Conservation (phyloP, 257 asterid genomes). For the Linderniella brevidens region DNA sequence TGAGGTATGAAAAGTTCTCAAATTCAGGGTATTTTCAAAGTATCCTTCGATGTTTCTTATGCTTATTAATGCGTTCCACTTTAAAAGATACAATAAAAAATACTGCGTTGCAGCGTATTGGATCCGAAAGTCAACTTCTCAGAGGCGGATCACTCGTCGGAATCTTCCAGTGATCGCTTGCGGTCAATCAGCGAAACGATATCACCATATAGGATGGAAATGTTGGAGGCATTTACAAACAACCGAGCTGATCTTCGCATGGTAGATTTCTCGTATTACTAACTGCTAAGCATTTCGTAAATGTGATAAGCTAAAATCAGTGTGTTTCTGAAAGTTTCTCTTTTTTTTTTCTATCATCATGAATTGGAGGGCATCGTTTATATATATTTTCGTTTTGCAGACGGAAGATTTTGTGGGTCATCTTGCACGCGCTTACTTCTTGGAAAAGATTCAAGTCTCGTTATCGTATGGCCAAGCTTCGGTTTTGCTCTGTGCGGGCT, state of each 20-base stretch:
- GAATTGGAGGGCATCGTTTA: background rate
- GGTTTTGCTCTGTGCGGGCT: conserved; percentile 71
- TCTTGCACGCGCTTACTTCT: conserved; percentile 50
- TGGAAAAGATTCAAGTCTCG: conserved; percentile 71
- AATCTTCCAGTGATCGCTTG: conserved; percentile 28
- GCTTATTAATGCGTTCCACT: too few species aligned
- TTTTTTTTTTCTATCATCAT: conserved; percentile 2
- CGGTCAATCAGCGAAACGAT: conserved; percentile 31
- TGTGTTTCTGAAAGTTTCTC: background rate
- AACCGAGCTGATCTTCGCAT: conserved; percentile 44
- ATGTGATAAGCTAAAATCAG: background rate
- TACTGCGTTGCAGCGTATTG: conserved; percentile 71
- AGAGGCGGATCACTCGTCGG: conserved; percentile 21
- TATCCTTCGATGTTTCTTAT: background rate
- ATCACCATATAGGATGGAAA: conserved; percentile 40
- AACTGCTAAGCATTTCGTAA: background rate
- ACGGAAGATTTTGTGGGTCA: conserved; percentile 33
- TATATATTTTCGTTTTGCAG: conserved; percentile 24
- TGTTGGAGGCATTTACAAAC: conserved; percentile 64
- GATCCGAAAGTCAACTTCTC: conserved; percentile 71
- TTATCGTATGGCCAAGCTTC: conserved; percentile 70
- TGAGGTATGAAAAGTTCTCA: conserved; percentile 41
- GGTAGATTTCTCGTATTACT: conserved; percentile 24
- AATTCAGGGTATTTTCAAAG: conserved; percentile 1
- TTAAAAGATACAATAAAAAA: too few species aligned